A percentile compares a stretch with the other conserved stretches of the same genome.
phyloP scores from a whole-genome alignment of 2,329 filamentous ascomycete species.

The Neopestalotiopsis sp. region DNA sequence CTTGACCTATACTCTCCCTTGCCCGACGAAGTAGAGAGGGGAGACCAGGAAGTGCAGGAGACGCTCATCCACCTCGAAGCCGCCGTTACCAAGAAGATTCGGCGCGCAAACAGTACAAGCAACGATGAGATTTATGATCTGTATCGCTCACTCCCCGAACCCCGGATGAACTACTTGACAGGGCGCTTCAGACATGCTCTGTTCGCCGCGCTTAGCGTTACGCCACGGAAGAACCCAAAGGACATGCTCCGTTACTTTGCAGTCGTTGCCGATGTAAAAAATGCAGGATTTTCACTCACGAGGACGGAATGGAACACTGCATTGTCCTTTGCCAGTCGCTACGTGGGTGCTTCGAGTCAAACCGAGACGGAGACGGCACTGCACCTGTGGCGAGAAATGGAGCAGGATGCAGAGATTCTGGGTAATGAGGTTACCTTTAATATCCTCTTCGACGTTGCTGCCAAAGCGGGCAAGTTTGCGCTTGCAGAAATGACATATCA shows the following conservation, averaged over 20 bases:
- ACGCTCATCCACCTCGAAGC: conserved; percentile 46
- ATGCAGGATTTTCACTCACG: conserved; percentile 71
- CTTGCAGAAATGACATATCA: conserved; percentile 84
- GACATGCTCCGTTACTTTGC: conserved; percentile 84
- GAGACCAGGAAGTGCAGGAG: conserved; percentile 41
- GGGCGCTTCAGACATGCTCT: conserved; percentile 64
- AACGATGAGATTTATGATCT: conserved; percentile 53
- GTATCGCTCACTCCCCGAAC: conserved; percentile 57
- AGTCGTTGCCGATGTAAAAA: conserved; percentile 82
- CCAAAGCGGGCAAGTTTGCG: conserved; percentile 82
- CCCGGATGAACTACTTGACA: conserved; percentile 56
- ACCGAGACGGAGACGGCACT: conserved; percentile 72
- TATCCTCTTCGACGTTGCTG: conserved; percentile 86
- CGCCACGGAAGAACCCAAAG: conserved; percentile 58
- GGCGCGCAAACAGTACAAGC: conserved; percentile 45
- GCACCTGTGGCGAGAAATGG: conserved; percentile 89
- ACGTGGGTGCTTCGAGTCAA: conserved; percentile 63
- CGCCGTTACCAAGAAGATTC: conserved; percentile 47
- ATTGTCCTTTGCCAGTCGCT: conserved; percentile 78
- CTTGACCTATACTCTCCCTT: conserved; percentile 55
- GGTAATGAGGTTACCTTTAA: conserved; percentile 88
- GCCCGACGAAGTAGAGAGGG: conserved; percentile 43
- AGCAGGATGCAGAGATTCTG: conserved; percentile 68
- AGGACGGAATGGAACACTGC: conserved; percentile 82
- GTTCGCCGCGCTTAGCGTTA: conserved; percentile 71